Percentiles rank a stretch among this genome's conserved stretches.
These are phyloP conservation scores for Monotropa hypopitys DNA, from an alignment of 179 eudicot genomes.

Conservation along the genomic window DNA sequence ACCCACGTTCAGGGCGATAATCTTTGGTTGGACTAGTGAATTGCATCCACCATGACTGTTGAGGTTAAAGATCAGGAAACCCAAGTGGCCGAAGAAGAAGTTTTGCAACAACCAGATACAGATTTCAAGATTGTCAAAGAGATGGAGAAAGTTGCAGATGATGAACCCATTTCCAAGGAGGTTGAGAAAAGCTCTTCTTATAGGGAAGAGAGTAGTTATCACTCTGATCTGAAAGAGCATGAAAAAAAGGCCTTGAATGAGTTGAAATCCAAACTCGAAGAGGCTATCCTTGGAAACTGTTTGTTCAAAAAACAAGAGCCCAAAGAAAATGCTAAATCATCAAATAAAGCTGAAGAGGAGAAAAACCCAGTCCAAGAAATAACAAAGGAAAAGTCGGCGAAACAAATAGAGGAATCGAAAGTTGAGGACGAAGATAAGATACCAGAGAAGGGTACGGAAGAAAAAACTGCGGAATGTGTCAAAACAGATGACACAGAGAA, in stretches of 20 bases:
- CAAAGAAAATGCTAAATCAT: slow-evolving; percentile 4
- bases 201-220: slow-evolving; percentile 51
- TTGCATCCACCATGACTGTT: slow-evolving; percentile 20
- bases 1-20: background rate
- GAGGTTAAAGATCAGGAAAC: slow-evolving; percentile 24
- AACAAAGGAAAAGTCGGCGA: slow-evolving; percentile 6
- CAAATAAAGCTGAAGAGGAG: background rate
- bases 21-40: background rate
- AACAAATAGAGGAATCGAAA: background rate
- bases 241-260: slow-evolving; percentile 50
- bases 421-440: background rate
- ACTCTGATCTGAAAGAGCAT: slow-evolving; percentile 41
- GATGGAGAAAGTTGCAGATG: slow-evolving; percentile 8
- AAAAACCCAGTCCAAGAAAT: slow-evolving; percentile 5
- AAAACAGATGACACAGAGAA: background rate
- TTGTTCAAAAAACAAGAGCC: slow-evolving; percentile 19
- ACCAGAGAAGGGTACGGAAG: background rate
- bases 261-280: slow-evolving; percentile 39
- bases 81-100: slow-evolving; percentile 10
- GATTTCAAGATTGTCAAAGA: background rate
- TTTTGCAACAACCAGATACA: slow-evolving; percentile 3
- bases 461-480: slow-evolving; percentile 2
- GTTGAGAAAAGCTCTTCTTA: slow-evolving; percentile 50
- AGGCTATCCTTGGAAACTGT: slow-evolving; percentile 33
- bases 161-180: slow-evolving; percentile 12